These are phyloP conservation scores for Apiospora sp. DNA, from an alignment of 2,329 filamentous ascomycete species.

Conservation along the genomic window DNA sequence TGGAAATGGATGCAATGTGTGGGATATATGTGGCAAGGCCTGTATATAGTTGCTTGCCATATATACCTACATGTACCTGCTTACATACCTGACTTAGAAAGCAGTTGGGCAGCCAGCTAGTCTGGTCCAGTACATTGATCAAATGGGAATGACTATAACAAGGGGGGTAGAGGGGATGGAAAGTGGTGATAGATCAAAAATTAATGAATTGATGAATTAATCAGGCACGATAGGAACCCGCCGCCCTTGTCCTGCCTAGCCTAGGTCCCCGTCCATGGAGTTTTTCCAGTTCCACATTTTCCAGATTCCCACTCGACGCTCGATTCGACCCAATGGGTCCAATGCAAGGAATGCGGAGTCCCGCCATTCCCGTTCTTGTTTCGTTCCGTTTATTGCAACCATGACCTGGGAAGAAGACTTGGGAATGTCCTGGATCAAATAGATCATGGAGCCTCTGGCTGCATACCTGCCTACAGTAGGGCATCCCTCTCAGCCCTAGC, in stretches of 20 bases:
- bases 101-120: neutral
- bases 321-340: neutral
- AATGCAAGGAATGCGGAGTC: slow-evolving; percentile 17
- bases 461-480: neutral
- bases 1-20: neutral
- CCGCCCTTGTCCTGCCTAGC: neutral
- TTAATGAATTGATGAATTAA: neutral
- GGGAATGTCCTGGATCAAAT: neutral
- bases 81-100: neutral
- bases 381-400: slow-evolving; percentile 6
- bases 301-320: slow-evolving; percentile 1
- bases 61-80: neutral
- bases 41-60: neutral
- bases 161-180: neutral
- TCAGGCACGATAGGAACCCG: slow-evolving; percentile 5
- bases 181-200: neutral
- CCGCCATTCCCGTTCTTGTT: slow-evolving; percentile 14
- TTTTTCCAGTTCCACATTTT: slow-evolving; percentile 21
- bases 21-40: neutral
- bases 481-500: slow-evolving; percentile 11
- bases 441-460: neutral
- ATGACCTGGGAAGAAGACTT: neutral
- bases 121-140: too few species aligned
- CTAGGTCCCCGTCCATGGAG: neutral
- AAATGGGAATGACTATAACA: neutral